Evolutionary conservation across 2,329 filamentous ascomycete species (phyloP), one percentile per base, ranked within the genome.

Genomic region (Dichotomopilus funicola): DNA sequence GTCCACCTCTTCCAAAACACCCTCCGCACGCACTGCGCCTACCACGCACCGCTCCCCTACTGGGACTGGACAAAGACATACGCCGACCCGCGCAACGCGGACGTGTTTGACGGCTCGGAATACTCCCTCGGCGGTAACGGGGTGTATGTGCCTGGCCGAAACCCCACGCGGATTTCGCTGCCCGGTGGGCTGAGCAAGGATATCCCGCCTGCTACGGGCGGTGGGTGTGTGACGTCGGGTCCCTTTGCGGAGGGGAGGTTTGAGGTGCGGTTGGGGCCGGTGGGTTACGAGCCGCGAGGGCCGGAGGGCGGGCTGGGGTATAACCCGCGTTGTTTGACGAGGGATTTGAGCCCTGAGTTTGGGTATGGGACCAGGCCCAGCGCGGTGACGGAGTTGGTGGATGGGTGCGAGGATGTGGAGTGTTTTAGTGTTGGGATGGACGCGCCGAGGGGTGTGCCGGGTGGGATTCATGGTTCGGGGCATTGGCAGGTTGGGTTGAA

Each of bases 1-100:
- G 27, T 62, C 34, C 46, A 51, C 42, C 42, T 57, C 12, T 60
- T 53, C 50, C 56, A 55, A 13, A 2, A 10, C 3, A 33, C n/a
- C 11, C 11, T 52, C 13, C 45, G 38, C 34, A 6, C 6, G 1
- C 19, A 11, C 4, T 52, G 44, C 35, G 38, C 9, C 40, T 66
- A 62, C 60, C 48, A 7, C 1, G 61, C 61, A n/a, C 46, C 55
- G 1, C 54, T 67, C 60, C 55, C 63, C 7, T 72, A 72, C 60
- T 73, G 71, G 70, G 67, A 73, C 56, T 64, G 61, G 61, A 53
- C 59, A 5, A 36, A 46, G 11, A 41, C 48, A 6, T 62, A 50
- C 36, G 13, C 41, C 2, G 60, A 63, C 53, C 59, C 57, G 37
- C 41, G 53, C 41, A 27, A 19, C 5, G 33, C 47, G 1, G 31